phyloP scores from a whole-genome alignment of 441 rosid species.

The Omphalea diandra region DNA sequence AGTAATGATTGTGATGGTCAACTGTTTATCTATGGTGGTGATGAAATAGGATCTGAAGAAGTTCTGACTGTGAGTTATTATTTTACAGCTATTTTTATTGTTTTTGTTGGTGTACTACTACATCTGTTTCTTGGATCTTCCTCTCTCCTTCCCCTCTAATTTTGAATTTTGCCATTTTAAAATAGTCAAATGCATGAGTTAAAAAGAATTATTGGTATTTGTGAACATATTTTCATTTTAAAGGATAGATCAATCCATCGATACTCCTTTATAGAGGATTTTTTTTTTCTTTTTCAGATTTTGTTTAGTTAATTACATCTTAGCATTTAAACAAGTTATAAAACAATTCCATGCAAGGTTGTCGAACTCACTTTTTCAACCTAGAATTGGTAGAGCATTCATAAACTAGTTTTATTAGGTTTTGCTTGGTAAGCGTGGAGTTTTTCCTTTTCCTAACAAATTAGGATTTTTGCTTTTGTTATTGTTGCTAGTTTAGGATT shows the following conservation, averaged over 20 bases:
- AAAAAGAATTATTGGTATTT: background rate
- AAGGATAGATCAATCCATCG: background rate
- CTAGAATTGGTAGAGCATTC: background rate
- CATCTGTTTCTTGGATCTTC: slow-evolving; percentile 8
- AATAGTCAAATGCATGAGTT: background rate
- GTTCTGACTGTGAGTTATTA: slow-evolving; percentile 47
- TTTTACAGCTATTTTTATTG: slow-evolving; percentile 11
- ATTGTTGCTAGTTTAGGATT: background rate
- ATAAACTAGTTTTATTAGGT: too few relatives aligned
- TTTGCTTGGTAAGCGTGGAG: background rate
- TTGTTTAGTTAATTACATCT: background rate
- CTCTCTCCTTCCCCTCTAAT: background rate
- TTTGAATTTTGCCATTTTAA: background rate
- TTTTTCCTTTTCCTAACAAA: background rate
- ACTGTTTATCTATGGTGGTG: slow-evolving; percentile 65
- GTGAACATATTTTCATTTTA: background rate
- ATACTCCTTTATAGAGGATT: background rate
- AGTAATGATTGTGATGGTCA: slow-evolving; percentile 40
- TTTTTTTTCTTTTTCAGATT: background rate
- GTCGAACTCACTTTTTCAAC: background rate
- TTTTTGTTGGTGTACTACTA: background rate
- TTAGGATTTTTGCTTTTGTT: background rate
- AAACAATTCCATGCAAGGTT: background rate
- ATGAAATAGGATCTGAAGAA: slow-evolving; percentile 69
- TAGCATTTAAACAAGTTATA: background rate